A percentile compares a stretch with the other conserved stretches of the same genome.
These are phyloP conservation scores for Holtermanniella nyarrowii DNA, from an alignment of 768 basidiomycete genomes.

Conservation along the genomic window DNA sequence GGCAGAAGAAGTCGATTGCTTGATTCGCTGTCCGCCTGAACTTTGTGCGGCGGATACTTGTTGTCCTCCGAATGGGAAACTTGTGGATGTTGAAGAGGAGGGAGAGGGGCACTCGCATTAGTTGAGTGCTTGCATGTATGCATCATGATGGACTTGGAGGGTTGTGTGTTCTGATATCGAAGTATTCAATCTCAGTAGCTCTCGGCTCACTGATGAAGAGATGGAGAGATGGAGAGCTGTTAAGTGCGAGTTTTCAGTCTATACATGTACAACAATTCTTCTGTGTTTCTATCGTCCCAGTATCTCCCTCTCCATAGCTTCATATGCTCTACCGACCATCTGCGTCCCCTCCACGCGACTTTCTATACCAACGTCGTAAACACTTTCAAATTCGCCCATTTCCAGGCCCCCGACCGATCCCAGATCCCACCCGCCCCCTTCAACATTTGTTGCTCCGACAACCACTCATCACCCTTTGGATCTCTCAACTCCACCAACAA, in stretches of 20 bases:
- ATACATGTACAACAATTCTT: too few species aligned
- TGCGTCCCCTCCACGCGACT: background rate
- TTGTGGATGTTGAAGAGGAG: conserved; percentile 31
- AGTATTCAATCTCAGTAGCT: too few species aligned
- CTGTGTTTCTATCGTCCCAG: too few species aligned
- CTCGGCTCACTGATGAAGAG: too few species aligned
- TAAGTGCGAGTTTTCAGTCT: too few species aligned
- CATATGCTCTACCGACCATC: too few species aligned
- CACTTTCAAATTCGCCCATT: conserved; percentile 31
- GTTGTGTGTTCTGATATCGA: too few species aligned
- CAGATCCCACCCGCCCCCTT: conserved; percentile 34
- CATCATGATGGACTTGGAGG: too few species aligned
- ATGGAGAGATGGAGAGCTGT: too few species aligned
- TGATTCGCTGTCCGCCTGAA: conserved; percentile 39
- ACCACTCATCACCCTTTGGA: conserved; percentile 16
- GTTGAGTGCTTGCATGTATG: background rate
- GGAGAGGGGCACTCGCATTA: conserved; percentile 7
- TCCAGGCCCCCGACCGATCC: conserved; percentile 34
- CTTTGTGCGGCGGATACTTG: conserved; percentile 37
- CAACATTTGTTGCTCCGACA: conserved; percentile 22
- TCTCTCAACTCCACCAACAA: conserved; percentile 32
- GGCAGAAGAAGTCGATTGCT: conserved; percentile 17
- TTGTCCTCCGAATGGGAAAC: conserved; percentile 30
- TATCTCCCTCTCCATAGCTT: too few species aligned
- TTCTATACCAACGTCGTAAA: conserved; percentile 14